Evolutionary conservation across 2,329 filamentous ascomycete genomes (phyloP), one percentile per base, ranked within the genome.

Genomic region (Periconia macrospinosa): DNA sequence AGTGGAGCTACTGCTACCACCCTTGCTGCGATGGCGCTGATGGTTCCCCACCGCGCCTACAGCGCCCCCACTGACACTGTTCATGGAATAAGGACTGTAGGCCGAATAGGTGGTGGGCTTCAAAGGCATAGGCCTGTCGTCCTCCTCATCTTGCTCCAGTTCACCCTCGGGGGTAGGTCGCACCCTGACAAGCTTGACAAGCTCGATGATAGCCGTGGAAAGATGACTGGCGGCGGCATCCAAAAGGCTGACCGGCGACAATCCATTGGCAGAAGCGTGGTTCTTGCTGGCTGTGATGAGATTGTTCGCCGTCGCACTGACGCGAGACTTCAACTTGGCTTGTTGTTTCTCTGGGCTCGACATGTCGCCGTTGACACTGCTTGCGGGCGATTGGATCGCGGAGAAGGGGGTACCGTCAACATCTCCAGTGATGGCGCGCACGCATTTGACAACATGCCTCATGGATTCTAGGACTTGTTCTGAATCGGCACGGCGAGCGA

Each of bases 251-350:
- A 99, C 88, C 0, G 94, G 94, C 1, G 91, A 93, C 30, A 99
- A 83, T 30, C 94, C 94, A 18, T 85, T 86, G 0, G 91, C 87
- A 11, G 85, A 83, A 33, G 90, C 88, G 72, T 94, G 96, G 69
- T 96, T 96, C 78, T 95, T 96, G 33, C 91, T 89, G 1, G 93
- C 91, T 2, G 93, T 97, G 66, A 97, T 97, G 53, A 99, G 81
- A 68, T 93, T 94, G 79, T 97, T 97, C 46, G 94, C 92, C 1
- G 93, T 96, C 2, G 89, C 88, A n/a, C 92, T 95, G 2, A 97
- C 89, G 54, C 88, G 88, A 47, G 85, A 83, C 75, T 91, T 95
- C 56, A 95, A 81, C 72, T 88, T 91, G 27, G 81, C 78, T 59
- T 86, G 85, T 57, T 87, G 83, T 79, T 67, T 74, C 40, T 75